Conservation (phyloP, 306 rosid genomes). For the Gastrolobium bilobum region DNA sequence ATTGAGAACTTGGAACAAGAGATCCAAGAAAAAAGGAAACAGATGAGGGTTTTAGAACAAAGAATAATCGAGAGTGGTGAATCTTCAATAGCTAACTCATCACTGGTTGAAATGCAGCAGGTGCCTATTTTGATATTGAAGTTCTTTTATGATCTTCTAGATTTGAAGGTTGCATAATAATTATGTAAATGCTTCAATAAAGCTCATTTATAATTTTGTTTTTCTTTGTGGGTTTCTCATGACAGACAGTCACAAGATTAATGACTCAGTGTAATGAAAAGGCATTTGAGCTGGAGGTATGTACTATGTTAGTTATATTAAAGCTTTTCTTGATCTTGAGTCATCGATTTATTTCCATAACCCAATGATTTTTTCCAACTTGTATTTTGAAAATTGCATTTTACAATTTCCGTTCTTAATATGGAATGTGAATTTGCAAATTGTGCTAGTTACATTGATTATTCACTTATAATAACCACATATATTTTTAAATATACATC, state of each 20-base stretch:
- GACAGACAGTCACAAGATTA: slow-evolving; percentile 82
- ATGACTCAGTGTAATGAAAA: slow-evolving; percentile 85
- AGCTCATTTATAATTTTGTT: slow-evolving; percentile 33
- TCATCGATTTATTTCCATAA: slow-evolving; percentile 29
- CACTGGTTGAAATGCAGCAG: slow-evolving; percentile 95
- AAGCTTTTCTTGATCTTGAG: slow-evolving; percentile 40
- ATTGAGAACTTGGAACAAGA: slow-evolving; percentile 88
- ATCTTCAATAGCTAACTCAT: slow-evolving; percentile 78
- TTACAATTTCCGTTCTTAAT: slow-evolving; percentile 16
- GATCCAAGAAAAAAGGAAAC: slow-evolving; percentile 87
- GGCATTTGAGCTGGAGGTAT: slow-evolving; percentile 95
- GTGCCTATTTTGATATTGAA: slow-evolving; percentile 52
- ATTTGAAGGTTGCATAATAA: slow-evolving; percentile 29
- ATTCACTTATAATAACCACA: slow-evolving; percentile 32
- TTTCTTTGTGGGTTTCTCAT: slow-evolving; percentile 47
- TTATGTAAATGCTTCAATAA: slow-evolving; percentile 19
- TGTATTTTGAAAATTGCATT: slow-evolving; percentile 4
- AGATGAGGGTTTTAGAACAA: slow-evolving; percentile 87
- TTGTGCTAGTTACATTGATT: slow-evolving; percentile 17
- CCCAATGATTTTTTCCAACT: slow-evolving; percentile 11
- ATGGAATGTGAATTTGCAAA: slow-evolving; percentile 25
- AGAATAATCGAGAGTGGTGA: slow-evolving; percentile 83
- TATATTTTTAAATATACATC: slow-evolving; percentile 13
- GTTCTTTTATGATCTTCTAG: slow-evolving; percentile 25
- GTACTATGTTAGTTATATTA: slow-evolving; percentile 43